Conservation (phyloP, 345 rosid species). For the Kandelia obovata region DNA sequence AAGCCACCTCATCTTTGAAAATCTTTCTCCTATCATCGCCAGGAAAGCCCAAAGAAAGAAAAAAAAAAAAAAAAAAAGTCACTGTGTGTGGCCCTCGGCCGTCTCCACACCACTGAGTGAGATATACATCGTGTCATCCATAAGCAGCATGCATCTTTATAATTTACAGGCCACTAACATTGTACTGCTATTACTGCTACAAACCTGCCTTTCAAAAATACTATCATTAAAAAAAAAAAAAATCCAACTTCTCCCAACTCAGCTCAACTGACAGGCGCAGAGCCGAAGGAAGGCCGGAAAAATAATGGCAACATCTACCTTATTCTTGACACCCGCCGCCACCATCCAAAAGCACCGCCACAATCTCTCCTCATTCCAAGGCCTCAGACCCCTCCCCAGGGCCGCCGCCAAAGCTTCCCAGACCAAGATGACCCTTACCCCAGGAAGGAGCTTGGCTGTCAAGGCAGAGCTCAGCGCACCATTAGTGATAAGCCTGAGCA, state of each 20-base stretch:
- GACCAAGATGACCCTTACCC: slow-evolving; percentile 15
- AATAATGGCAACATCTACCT: slow-evolving; percentile 34
- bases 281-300: too few species aligned
- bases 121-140: not conserved
- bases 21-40: slow-evolving; percentile 28
- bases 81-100: too few species aligned
- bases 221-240: too few species aligned
- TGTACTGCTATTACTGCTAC: not conserved
- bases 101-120: not conserved
- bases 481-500: slow-evolving; percentile 90
- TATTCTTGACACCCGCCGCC: slow-evolving; percentile 31
- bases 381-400: slow-evolving; percentile 29
- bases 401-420: slow-evolving; percentile 8
- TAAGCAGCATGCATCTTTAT: not conserved
- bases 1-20: slow-evolving; percentile 35
- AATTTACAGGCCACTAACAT: not conserved
- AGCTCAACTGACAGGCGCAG: too few species aligned
- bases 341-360: slow-evolving; percentile 34
- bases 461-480: slow-evolving; percentile 73
- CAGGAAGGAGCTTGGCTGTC: slow-evolving; percentile 34
- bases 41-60: not conserved
- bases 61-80: too few species aligned
- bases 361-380: slow-evolving; percentile 38
- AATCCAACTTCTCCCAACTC: not conserved
- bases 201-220: not conserved